These are phyloP conservation scores for Globisporangium emineosum DNA, from an alignment of 352 stramenopile species.

Conservation along the genomic window DNA sequence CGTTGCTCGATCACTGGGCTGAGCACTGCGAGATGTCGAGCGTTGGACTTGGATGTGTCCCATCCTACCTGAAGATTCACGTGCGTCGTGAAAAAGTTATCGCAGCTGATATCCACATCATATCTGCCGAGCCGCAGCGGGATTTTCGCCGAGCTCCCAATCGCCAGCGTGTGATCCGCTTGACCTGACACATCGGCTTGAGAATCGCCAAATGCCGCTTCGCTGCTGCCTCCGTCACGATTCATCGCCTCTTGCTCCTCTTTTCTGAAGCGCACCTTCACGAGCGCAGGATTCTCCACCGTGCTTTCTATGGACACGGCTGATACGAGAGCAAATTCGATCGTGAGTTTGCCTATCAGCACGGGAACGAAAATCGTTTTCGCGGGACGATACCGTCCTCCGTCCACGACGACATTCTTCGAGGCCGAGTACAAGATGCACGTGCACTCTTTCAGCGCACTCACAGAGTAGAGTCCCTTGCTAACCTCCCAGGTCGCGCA, in stretches of 20 bases:
- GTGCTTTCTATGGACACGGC: background rate
- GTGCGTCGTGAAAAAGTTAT: slow-evolving; percentile 25
- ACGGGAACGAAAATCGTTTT: slow-evolving; percentile 54
- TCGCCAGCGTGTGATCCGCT: background rate
- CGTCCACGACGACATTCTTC: slow-evolving; percentile 68
- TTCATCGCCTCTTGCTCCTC: background rate
- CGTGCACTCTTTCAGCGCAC: slow-evolving; percentile 42
- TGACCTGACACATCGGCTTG: background rate
- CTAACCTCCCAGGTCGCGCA: slow-evolving; percentile 49
- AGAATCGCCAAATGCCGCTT: background rate
- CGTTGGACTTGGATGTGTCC: slow-evolving; percentile 24
- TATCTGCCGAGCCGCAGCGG: slow-evolving; percentile 49
- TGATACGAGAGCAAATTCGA: slow-evolving; percentile 26
- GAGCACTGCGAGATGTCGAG: slow-evolving; percentile 35
- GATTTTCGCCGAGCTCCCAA: slow-evolving; percentile 29
- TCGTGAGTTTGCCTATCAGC: slow-evolving; percentile 46
- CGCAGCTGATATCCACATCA: slow-evolving; percentile 23
- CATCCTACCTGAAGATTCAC: slow-evolving; percentile 33
- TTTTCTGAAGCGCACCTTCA: slow-evolving; percentile 6
- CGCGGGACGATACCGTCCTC: slow-evolving; percentile 44
- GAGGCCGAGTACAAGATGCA: slow-evolving; percentile 67
- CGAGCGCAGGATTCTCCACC: background rate
- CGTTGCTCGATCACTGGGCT: slow-evolving; percentile 25
- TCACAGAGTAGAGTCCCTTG: slow-evolving; percentile 62
- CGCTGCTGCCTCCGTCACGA: background rate